Evolutionary conservation across 1,284 basidiomycete species (phyloP), one percentile per base, ranked within the genome.

Genomic region (Cryptococcus jaspeensis): DNA sequence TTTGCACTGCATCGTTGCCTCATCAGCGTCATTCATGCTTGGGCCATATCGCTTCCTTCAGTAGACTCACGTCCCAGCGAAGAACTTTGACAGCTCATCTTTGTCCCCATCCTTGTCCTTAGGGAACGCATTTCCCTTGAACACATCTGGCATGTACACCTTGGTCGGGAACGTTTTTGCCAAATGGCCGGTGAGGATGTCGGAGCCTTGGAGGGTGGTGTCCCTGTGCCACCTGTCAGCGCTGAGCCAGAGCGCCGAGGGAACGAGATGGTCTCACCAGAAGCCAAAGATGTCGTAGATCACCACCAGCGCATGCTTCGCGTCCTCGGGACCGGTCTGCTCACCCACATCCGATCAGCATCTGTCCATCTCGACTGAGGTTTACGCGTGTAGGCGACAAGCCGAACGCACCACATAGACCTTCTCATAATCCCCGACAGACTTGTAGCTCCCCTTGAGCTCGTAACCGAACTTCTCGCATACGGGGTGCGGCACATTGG

Each of bases 231-330:
- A 25, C n/a, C n/a, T 20, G 50, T 66, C 50, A 66, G 59, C 1
- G n/a, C 9, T 22, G 12, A 46, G 3, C 6, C 12, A 39, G 37
- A 36, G 16, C 5, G n/a, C n/a, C n/a, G n/a, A n/a, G n/a, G n/a
- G n/a, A n/a, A n/a, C n/a, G n/a, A n/a, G n/a, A n/a, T 11, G 25
- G 45, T 25, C n/a, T 15, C 3, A 70, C 71, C 73, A 73, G 53
- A 75, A 72, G 2, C 73, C 73, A 55, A 75, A 75, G 57, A 75
- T 70, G 36, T 69, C 68, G 42, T 65, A 67, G 3, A 67, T 57
- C 35, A 71, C 69, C 1, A 75, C 67, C 12, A 71, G 52, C 3
- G 73, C 73, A 47, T 70, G 66, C 22, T 70, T 66, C 13, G 69
- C 67, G 18, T 64, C 53, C 3, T 70, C 66, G 1, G 68, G 64